These are phyloP conservation scores for Blastobotrys ciferrii DNA, from an alignment of 1,139 yeast genomes.

Conservation along the genomic window DNA sequence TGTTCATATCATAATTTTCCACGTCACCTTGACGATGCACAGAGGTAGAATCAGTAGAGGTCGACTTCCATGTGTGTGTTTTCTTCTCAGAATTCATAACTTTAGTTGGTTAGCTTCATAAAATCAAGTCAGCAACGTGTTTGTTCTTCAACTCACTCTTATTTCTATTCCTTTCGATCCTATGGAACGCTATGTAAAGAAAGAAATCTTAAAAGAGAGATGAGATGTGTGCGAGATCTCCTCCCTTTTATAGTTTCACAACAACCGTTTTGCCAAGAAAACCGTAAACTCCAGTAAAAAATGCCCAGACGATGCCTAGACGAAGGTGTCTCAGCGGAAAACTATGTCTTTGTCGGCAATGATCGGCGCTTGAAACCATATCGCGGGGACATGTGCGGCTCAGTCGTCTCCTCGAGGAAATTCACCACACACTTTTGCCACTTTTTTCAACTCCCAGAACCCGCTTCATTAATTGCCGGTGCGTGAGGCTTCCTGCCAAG, in stretches of 20 bases:
- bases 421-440: too few species aligned
- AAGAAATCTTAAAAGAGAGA: neutral
- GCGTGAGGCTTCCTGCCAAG: too few species aligned
- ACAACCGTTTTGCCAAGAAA: neutral
- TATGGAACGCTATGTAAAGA: neutral
- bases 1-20: conserved; percentile 3
- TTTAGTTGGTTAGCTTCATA: neutral
- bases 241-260: neutral
- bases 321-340: neutral
- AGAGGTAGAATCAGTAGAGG: conserved; percentile 7
- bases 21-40: conserved; percentile 3
- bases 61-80: conserved; percentile 7
- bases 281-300: neutral
- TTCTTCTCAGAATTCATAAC: conserved; percentile 1
- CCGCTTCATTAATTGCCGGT: too few species aligned
- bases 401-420: too few species aligned
- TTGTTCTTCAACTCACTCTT: neutral
- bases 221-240: neutral
- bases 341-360: neutral
- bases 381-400: neutral
- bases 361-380: neutral
- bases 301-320: too few species aligned
- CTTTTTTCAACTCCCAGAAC: too few species aligned
- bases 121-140: too few species aligned
- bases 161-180: neutral